A percentile compares a stretch with the other conserved stretches of the same genome.
Conservation (phyloP, 768 basidiomycete genomes). For the Pulveroboletus ravenelii region DNA sequence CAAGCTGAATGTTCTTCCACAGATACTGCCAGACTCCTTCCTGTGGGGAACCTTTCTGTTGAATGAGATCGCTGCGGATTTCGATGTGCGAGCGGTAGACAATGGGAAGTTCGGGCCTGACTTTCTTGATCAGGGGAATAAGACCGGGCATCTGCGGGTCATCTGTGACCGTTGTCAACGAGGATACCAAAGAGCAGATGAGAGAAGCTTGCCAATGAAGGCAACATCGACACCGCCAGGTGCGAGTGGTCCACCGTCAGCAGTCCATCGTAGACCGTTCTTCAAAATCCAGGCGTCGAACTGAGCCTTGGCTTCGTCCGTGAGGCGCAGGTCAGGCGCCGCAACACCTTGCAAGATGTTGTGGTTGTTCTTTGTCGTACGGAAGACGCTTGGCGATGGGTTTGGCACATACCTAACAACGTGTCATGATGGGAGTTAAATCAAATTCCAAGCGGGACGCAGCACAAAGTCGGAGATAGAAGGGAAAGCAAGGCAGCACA, state of each 20-base stretch:
- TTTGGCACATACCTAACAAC: conserved; percentile 78
- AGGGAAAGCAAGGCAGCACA: conserved; percentile 7
- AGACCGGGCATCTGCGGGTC: conserved; percentile 94
- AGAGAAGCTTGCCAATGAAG: conserved; percentile 62
- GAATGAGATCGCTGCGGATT: conserved; percentile 83
- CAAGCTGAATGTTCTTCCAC: conserved; percentile 86
- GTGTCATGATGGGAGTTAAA: conserved; percentile 7
- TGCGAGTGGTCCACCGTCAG: conserved; percentile 79
- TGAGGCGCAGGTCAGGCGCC: conserved; percentile 68
- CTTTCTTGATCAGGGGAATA: conserved; percentile 86
- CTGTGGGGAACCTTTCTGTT: conserved; percentile 77
- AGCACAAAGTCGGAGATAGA: conserved; percentile 5
- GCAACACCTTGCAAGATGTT: conserved; percentile 94
- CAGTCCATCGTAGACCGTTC: conserved; percentile 86
- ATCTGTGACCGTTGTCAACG: conserved; percentile 39
- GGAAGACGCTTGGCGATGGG: conserved; percentile 84
- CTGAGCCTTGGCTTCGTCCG: conserved; percentile 68
- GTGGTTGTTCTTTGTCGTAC: conserved; percentile 94
- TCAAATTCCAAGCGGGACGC: not conserved
- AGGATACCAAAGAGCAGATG: not conserved
- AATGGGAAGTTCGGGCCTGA: conserved; percentile 81
- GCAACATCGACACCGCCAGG: conserved; percentile 81
- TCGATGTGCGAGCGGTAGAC: conserved; percentile 95
- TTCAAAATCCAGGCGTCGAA: conserved; percentile 88
- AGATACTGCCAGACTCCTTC: conserved; percentile 93